A percentile compares a stretch with the other conserved stretches of the same genome.
Conservation (phyloP, 2,329 filamentous ascomycete genomes). For the Fusarium tuaranense region DNA sequence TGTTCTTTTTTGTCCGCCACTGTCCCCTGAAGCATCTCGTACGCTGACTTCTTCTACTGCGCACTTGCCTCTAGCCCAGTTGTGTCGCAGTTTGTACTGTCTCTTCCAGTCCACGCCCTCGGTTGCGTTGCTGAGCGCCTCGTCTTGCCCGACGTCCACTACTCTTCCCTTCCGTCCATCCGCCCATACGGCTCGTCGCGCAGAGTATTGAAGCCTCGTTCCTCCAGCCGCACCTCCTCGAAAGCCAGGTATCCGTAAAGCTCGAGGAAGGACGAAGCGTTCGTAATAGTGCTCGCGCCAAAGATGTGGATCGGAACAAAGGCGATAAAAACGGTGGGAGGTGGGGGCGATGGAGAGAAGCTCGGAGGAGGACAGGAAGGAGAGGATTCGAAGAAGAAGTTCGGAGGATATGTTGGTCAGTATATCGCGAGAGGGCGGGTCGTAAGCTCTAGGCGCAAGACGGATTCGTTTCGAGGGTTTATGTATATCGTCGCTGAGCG, state of each 20-base stretch:
- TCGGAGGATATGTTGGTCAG: constrained; percentile 87
- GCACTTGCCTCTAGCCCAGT: constrained; percentile 88
- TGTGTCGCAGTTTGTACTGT: constrained; percentile 88
- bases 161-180: constrained; percentile 58
- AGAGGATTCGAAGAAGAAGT: constrained; percentile 85
- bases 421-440: constrained; percentile 60
- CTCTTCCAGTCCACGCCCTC: constrained; percentile 81
- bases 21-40: constrained; percentile 48
- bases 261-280: constrained; percentile 86
- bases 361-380: constrained; percentile 76
- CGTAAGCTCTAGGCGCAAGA: constrained; percentile 14
- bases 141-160: constrained; percentile 50
- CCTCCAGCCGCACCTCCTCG: constrained; percentile 48
- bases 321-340: constrained; percentile 79
- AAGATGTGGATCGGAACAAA: constrained; percentile 85
- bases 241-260: constrained; percentile 78
- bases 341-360: constrained; percentile 73
- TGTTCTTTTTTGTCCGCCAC: constrained; percentile 64
- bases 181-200: constrained; percentile 58
- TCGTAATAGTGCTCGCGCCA: constrained; percentile 93
- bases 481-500: constrained; percentile 13
- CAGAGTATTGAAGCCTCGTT: constrained; percentile 58
- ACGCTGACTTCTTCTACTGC: constrained; percentile 82
- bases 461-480: constrained; percentile 41
- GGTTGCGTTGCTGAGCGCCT: constrained; percentile 3